phyloP scores from a whole-genome alignment of 345 rosid species.

The Rhodamnia argentea region DNA sequence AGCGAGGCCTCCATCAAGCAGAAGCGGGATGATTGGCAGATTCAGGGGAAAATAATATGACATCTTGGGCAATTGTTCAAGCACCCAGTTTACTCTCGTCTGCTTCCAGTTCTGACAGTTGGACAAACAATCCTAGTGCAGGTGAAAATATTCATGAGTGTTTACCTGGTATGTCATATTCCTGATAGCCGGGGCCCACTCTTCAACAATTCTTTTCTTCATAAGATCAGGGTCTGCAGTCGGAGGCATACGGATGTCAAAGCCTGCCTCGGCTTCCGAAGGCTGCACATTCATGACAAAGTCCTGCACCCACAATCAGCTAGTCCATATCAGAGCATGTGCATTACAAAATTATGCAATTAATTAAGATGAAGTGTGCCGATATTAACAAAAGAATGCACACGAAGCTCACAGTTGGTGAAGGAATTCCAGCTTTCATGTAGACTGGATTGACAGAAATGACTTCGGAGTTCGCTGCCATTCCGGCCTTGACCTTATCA shows the following conservation, averaged over 20 bases:
- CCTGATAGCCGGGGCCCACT: conserved; percentile 83
- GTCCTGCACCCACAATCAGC: conserved; percentile 30
- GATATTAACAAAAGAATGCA: background rate
- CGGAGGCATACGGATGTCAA: conserved; percentile 76
- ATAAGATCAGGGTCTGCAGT: conserved; percentile 51
- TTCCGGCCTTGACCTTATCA: conserved; percentile 69
- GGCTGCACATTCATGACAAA: conserved; percentile 95
- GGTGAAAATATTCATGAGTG: background rate
- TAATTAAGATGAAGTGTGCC: background rate
- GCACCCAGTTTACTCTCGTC: background rate
- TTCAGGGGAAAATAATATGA: background rate
- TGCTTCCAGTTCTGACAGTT: background rate
- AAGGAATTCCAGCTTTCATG: conserved; percentile 70
- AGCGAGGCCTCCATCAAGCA: background rate
- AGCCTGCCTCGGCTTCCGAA: conserved; percentile 93
- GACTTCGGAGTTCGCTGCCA: conserved; percentile 56
- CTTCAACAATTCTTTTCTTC: conserved; percentile 55
- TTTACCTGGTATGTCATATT: conserved; percentile 70
- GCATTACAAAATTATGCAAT: background rate
- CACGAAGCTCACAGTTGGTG: conserved; percentile 40
- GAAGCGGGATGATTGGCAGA: background rate
- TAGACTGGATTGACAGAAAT: conserved; percentile 82
- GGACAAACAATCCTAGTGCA: background rate
- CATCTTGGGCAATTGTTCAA: background rate
- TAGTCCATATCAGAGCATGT: background rate